phyloP scores from a whole-genome alignment of 106 monocot genomes.

The Platanthera zijinensis region DNA sequence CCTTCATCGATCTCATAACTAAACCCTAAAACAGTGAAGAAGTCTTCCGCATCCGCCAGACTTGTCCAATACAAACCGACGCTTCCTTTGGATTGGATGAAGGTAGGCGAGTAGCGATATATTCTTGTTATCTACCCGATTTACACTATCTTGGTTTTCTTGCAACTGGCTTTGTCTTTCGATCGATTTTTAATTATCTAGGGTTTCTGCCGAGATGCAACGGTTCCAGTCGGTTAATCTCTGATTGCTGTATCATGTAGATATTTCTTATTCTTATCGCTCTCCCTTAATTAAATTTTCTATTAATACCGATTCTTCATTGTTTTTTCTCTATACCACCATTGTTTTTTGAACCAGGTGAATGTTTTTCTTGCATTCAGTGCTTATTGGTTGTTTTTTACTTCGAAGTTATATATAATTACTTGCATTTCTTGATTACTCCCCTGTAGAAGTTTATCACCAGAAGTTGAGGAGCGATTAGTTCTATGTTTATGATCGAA shows the following conservation, averaged over 20 bases:
- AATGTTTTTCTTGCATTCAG: neutral
- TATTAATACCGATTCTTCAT: neutral
- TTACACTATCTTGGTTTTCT: neutral
- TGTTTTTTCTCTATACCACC: neutral
- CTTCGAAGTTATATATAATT: neutral
- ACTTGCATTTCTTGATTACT: neutral
- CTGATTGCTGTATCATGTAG: neutral
- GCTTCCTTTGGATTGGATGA: neutral
- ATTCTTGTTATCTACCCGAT: neutral
- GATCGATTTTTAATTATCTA: neutral
- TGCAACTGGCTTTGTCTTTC: neutral
- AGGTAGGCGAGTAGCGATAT: neutral
- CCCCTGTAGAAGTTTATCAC: neutral
- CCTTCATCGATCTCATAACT: neutral
- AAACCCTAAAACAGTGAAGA: neutral
- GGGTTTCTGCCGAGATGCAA: neutral
- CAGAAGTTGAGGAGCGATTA: neutral
- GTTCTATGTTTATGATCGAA: neutral
- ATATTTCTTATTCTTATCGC: neutral
- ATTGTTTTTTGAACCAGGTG: neutral
- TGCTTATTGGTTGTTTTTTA: neutral
- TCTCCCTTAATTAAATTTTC: neutral
- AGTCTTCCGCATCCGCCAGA: neutral
- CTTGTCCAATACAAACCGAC: neutral
- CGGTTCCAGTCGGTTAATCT: neutral